Evolutionary conservation across 2,329 filamentous ascomycete species (phyloP), one percentile per base, ranked within the genome.

Genomic region (Diaporthe caulivora): DNA sequence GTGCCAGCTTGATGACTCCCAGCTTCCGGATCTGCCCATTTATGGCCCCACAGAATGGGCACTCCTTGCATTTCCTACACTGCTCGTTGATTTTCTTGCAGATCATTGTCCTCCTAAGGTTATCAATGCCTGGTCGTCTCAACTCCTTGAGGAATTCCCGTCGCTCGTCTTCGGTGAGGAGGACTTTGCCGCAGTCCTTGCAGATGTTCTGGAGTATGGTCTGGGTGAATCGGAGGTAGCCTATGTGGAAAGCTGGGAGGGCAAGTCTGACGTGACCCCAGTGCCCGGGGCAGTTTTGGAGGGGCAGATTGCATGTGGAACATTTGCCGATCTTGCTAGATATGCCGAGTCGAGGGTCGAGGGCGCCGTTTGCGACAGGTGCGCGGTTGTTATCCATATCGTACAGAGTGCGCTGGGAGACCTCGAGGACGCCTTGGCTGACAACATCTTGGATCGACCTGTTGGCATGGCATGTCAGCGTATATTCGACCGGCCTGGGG

Each of bases 21-120:
- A 95, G 90, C 83, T 98, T 98, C 80, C 95, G 94, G 74, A 99
- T 96, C 71, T 95, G 93, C 11, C 97, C 97, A 80, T 99, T 98
- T 78, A 95, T 87, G 2, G 92, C 91, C 62, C 89, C 90, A 80
- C 97, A 99, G 78, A 94, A 91, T 11, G 93, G 92, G 78, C 97
- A 99, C 21, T 86, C 87, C 82, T 95, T 95, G 71, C 91, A 90
- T 84, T 99, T 99, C 76, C 94, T 91, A 82, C 96, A 98, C 79
- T 96, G 93, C 72, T 95, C 94, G 77, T 97, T 94, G 80, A 98
- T 94, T 80, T 91, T 93, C 84, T 98, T 98, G 82, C 92, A 92
- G 75, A 98, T 92, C 77, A 92, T 91, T n/a, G 92, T 91, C 69
- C 95, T 92, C 76, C 94, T 92, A 76, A 98, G 86, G 77, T 96